Base-by-base conservation (phyloP, 2,329 filamentous ascomycete species). In the Penicillium janthinellum region DNA sequence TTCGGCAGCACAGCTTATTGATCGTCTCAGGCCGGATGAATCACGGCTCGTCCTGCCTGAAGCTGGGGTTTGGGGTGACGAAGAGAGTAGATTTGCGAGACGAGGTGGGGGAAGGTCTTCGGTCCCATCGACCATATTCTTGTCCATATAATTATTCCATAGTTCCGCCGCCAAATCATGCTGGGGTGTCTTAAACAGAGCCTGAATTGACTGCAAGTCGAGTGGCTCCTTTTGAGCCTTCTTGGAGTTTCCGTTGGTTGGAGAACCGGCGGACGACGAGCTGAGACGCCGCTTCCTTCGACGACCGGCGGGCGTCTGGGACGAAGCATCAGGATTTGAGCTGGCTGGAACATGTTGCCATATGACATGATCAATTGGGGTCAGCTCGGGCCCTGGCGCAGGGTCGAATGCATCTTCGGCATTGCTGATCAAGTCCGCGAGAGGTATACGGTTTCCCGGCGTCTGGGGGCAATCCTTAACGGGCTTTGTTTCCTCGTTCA, bases 141-240 rank as follows among this genome's bases (percentile, higher is more conserved):
- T 77, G 56, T 86, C 75, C 39, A 89, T 84, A 71, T 91, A 92
- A 54, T 89, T 86, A 67, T 90, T 90, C 90, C 90, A 94, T 1
- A 93, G 76, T 64, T 93, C 89, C 35, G 88, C 76, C 2, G 89
- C 89, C 39, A 90, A 88, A 68, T 93, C 90, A 35, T 87, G 83
- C 64, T 89, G 85, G 12, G 88, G 88, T 1, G 88, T 89, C 64
- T 84, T 87, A 45, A 90, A 75, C 0, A 85, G 80, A 56, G 83
- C 80, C 41, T 84, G 83, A 44, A 88, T 75, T 63, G 82, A 81
- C 68, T 86, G 83, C 41, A 88, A 76, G 66, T 90, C 86, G 61
- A 88, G 78, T 0, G 82, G 64, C 58, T 76, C 73, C 66, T 75
- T 75, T 70, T 49, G 68, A 58, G 71, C 70, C 55, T 76, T 74